These are phyloP conservation scores for Leersia perrieri DNA, from an alignment of 176 grass and related monocot genomes.

Conservation along the genomic window DNA sequence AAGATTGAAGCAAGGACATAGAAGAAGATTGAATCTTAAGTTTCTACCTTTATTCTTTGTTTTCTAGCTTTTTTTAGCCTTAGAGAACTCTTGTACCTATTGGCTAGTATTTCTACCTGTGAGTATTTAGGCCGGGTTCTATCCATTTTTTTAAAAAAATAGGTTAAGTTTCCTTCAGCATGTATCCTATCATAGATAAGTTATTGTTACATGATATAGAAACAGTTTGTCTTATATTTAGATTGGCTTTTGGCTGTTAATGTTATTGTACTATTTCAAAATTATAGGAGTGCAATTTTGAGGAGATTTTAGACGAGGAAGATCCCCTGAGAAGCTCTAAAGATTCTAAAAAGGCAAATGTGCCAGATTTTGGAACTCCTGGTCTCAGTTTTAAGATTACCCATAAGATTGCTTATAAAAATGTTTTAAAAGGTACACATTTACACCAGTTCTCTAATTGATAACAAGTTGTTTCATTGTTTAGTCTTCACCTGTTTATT, in stretches of 20 bases:
- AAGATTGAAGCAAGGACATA: no score
- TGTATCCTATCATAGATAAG: neutral
- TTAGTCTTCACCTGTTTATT: neutral
- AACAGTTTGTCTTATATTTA: neutral
- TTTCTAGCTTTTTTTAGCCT: no score
- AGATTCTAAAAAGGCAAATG: slow-evolving; percentile 63
- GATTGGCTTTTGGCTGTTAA: neutral
- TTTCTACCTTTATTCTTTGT: no score
- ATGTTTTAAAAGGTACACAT: slow-evolving; percentile 80
- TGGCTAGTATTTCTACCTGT: no score
- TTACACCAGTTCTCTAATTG: slow-evolving; percentile 7
- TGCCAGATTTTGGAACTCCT: slow-evolving; percentile 47
- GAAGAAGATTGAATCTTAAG: no score
- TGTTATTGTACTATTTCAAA: slow-evolving; percentile 8
- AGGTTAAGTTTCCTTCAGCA: neutral
- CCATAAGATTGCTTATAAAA: slow-evolving; percentile 78
- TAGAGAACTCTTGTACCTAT: no score
- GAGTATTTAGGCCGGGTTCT: no score
- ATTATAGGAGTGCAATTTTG: slow-evolving; percentile 69
- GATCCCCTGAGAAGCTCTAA: slow-evolving; percentile 68
- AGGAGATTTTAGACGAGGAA: slow-evolving; percentile 71
- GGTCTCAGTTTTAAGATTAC: slow-evolving; percentile 78
- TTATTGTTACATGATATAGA: neutral
- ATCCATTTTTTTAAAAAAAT: no score
- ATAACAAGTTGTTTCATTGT: neutral